Evolutionary conservation across 2,329 filamentous ascomycete genomes (phyloP).

Genomic region (Raffaelea ambrosiae): DNA sequence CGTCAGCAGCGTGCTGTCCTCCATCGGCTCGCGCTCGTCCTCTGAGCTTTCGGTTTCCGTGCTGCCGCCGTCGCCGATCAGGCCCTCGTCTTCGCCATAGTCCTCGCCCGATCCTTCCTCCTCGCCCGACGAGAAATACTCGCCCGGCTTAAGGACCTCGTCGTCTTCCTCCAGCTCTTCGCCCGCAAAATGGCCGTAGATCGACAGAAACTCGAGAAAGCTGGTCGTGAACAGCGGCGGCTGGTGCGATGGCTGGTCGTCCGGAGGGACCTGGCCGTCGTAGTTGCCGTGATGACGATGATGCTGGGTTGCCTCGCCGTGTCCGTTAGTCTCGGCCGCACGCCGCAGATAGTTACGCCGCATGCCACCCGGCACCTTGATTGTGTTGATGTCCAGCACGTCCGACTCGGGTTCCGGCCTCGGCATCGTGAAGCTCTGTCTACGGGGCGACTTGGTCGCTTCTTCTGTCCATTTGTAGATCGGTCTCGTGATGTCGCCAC

Average conservation of each 20-base stretch:
- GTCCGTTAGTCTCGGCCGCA: slow-evolving; percentile 37
- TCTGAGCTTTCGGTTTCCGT: slow-evolving; percentile 22
- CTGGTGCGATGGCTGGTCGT: slow-evolving; percentile 23
- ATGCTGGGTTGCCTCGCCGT: slow-evolving; percentile 17
- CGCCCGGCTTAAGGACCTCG: slow-evolving; percentile 75
- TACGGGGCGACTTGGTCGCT: slow-evolving; percentile 65
- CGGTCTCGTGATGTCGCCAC: slow-evolving; percentile 86
- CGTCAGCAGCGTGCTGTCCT: slow-evolving; percentile 76
- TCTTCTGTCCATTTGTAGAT: slow-evolving; percentile 97
- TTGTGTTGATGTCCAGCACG: slow-evolving; percentile 75
- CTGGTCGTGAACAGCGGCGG: slow-evolving; percentile 75
- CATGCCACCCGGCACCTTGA: slow-evolving; percentile 91
- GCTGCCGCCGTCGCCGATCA: neutral
- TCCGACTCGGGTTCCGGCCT: slow-evolving; percentile 74
- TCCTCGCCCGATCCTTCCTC: slow-evolving; percentile 25
- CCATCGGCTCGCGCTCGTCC: slow-evolving; percentile 65
- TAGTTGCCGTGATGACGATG: neutral
- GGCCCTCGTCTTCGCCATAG: slow-evolving; percentile 13
- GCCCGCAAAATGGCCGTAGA: slow-evolving; percentile 96
- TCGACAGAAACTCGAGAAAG: slow-evolving; percentile 89
- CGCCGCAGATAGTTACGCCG: slow-evolving; percentile 81
- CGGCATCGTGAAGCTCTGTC: slow-evolving; percentile 77
- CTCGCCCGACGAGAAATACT: slow-evolving; percentile 80
- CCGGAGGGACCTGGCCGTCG: neutral
- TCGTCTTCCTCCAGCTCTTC: slow-evolving; percentile 96